These are phyloP conservation scores for Coemansia sp. DNA, from an alignment of 192 early-diverging fungal genomes.

Conservation along the genomic window DNA sequence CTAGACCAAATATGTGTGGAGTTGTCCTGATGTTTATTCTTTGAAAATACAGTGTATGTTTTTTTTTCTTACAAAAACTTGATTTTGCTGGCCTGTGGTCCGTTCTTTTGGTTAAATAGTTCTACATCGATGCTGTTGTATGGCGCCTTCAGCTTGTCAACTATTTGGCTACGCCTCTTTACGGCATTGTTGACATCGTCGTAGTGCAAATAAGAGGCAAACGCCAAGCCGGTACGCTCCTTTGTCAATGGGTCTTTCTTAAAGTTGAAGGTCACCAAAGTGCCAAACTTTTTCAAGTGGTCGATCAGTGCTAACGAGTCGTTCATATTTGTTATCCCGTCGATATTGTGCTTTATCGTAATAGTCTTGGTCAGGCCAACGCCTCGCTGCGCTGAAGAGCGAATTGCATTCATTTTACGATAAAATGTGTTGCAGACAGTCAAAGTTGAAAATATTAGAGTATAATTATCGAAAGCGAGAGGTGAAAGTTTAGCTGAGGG, in stretches of 20 bases:
- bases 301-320: slow-evolving; percentile 32
- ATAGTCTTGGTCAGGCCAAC: slow-evolving; percentile 5
- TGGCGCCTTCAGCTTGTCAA: slow-evolving; percentile 22
- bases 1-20: not conserved
- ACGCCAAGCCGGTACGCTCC: slow-evolving; percentile 42
- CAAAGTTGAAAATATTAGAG: not conserved
- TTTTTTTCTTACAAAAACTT: not conserved
- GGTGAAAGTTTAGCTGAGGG: not conserved
- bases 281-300: slow-evolving; percentile 46
- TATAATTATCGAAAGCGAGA: slow-evolving; percentile 1
- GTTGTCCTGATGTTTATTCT: not conserved
- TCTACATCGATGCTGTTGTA: slow-evolving; percentile 31
- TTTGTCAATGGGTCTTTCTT: slow-evolving; percentile 36
- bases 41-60: slow-evolving; percentile 10
- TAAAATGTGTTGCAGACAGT: not conserved
- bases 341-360: slow-evolving; percentile 34
- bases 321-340: slow-evolving; percentile 20
- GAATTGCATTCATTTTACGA: slow-evolving; percentile 3
- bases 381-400: slow-evolving; percentile 3
- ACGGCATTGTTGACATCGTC: slow-evolving; percentile 27
- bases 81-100: not conserved
- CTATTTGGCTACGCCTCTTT: slow-evolving; percentile 17
- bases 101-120: not conserved
- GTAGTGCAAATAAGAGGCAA: slow-evolving; percentile 32
- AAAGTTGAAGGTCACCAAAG: slow-evolving; percentile 37